phyloP scores from a whole-genome alignment of 164 flowering plant genomes.

The Stephania yunnanensis region DNA sequence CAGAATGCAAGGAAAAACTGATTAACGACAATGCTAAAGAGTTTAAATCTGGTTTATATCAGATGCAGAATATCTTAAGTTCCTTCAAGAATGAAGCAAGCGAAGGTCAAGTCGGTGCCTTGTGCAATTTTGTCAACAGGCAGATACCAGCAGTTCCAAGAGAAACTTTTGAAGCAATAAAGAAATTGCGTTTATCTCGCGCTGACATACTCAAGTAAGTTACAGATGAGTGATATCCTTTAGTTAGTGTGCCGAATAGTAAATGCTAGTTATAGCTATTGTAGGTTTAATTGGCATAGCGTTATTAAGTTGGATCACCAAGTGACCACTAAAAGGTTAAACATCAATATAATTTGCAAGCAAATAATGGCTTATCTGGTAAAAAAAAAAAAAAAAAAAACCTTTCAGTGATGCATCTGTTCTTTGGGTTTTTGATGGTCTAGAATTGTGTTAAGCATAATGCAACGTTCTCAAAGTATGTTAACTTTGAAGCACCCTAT shows the following conservation, averaged over 20 bases:
- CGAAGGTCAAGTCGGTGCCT: conserved; percentile 21
- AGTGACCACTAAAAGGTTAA: not conserved
- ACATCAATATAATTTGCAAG: not conserved
- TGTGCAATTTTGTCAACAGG: conserved; percentile 14
- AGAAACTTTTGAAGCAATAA: conserved; percentile 47
- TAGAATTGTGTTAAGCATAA: not conserved
- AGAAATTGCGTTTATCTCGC: conserved; percentile 63
- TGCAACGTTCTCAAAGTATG: not conserved
- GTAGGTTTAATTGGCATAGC: not conserved
- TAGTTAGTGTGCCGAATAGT: not conserved
- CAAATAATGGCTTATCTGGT: not conserved
- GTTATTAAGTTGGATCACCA: not conserved
- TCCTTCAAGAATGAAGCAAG: conserved; percentile 18
- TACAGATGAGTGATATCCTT: not conserved
- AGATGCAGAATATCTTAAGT: conserved; percentile 20
- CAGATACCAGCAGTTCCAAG: conserved; percentile 35
- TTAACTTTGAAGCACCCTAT: not conserved
- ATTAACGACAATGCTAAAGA: conserved; percentile 15
- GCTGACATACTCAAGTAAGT: conserved; percentile 65
- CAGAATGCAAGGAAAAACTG: conserved; percentile 4
- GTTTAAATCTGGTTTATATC: conserved; percentile 2
- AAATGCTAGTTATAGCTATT: not conserved
- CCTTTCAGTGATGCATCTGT: not conserved
- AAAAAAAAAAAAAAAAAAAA: not conserved
- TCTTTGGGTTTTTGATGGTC: not conserved